Evolutionary conservation across 2,329 filamentous ascomycete species (phyloP), one percentile per base, ranked within the genome.

Genomic region (Neofusicoccum ribis): DNA sequence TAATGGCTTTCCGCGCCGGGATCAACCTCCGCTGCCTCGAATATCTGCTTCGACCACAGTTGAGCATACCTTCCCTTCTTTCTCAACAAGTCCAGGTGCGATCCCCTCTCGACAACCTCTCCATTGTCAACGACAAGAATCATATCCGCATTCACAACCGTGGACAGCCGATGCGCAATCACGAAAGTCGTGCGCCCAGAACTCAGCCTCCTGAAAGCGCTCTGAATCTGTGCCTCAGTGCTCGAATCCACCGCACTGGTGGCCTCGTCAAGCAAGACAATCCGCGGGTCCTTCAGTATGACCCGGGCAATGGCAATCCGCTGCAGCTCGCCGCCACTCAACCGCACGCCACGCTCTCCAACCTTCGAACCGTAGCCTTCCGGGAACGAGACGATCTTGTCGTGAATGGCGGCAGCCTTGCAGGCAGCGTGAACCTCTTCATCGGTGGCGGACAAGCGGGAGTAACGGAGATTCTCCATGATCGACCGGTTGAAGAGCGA

Each of bases 321-420:
- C 74, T 96, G 92, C n/a, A 91, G 86, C 74, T 96, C 92, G 0
- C 92, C 92, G n/a, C 91, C 90, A 11, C 89, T 92, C 1, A 96
- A 80, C 73, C 91, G 92, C 54, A 90, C 89, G 4, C 92, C 92
- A 34, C 85, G 85, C 72, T 94, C 91, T 1, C 92, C 92, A 1
- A 95, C 91, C 8, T 85, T 77, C 0, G 91, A 92, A 4, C 89
- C 84, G 72, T 93, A 93, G 1, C 87, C 86, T 80, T 91, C 47
- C 2, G 41, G 49, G n/a, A 64, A 62, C 8, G 44, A 34, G 12
- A 37, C 3, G 34, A 65, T 49, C 39, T 66, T 44, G 5, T 56
- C 43, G 37, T 63, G 61, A 9, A 65, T 44, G 15, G 46, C 67
- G n/a, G 77, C 77, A 54, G 78, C 76, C 39, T 71, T 72, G 67